A percentile compares a stretch with the other conserved stretches of the same genome.
These are phyloP conservation scores for Gomphus bonarii DNA, from an alignment of 1,284 basidiomycete species.

Conservation along the genomic window DNA sequence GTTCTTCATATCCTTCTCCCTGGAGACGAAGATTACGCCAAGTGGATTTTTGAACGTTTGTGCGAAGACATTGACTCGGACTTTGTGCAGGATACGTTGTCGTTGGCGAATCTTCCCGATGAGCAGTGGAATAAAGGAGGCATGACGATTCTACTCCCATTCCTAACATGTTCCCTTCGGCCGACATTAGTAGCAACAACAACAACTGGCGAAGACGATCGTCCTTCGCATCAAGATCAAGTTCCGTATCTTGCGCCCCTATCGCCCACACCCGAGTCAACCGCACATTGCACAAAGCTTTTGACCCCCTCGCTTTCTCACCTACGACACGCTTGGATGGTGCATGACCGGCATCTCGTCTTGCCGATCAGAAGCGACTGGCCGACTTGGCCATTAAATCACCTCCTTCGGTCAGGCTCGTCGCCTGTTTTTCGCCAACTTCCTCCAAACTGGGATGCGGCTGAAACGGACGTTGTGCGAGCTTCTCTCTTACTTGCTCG, in stretches of 20 bases:
- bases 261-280: conserved; percentile 38
- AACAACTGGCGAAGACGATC: conserved; percentile 12
- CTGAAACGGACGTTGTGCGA: conserved; percentile 71
- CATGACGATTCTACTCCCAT: conserved; percentile 44
- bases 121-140: conserved; percentile 43
- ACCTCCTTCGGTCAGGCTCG: conserved; percentile 72
- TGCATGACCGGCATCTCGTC: conserved; percentile 24
- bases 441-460: conserved; percentile 68
- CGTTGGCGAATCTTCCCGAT: conserved; percentile 27
- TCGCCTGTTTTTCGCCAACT: conserved; percentile 64
- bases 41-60: conserved; percentile 30
- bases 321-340: conserved; percentile 18
- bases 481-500: conserved; percentile 51
- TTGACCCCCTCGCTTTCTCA: conserved; percentile 34
- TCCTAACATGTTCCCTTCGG: conserved; percentile 38
- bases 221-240: conserved; percentile 18
- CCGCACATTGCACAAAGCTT: conserved; percentile 41
- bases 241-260: conserved; percentile 35
- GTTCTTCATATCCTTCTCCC: conserved; percentile 45
- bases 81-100: conserved; percentile 25
- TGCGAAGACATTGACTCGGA: conserved; percentile 27
- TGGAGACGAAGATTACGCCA: conserved; percentile 52
- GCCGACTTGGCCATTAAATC: conserved; percentile 64
- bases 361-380: conserved; percentile 69
- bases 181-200: conserved; percentile 20